Evolutionary conservation across 2,329 filamentous ascomycete genomes (phyloP), one percentile per base, ranked within the genome.

Genomic region (Verticillium longisporum): DNA sequence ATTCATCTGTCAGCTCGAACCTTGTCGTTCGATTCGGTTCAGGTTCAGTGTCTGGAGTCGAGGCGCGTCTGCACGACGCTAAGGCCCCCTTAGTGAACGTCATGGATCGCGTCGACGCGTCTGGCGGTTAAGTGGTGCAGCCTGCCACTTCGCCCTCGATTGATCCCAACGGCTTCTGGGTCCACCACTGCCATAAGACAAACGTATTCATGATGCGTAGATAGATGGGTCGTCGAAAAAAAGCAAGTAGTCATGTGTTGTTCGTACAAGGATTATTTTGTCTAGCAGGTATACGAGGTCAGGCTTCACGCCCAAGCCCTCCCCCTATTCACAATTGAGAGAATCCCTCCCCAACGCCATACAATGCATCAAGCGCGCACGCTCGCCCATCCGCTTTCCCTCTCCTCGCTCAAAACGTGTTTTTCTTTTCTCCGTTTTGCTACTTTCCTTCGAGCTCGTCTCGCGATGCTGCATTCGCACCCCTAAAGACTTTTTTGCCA

Each of bases 401-500:
- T 11, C 36, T 37, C 21, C 55, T 34, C n/a, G 26, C 31, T 33
- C 4, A 57, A 4, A 26, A 26, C 26, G 26, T 26, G 26, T 26
- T 26, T 26, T 26, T 18, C 14, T 4, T 18, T 15, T n/a, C 14
- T 32, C 13, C 34, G 3, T n/a, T 14, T 55, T 3, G n/a, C 7
- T 64, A 64, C 21, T 66, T 56, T 38, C 71, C 62, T 57, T 31
- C 56, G 32, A 41, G 6, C 26, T 69, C 71, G 61, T 62, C 67
- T 50, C 68, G 64, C 34, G 74, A 70, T 38, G 72, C 76, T 69
- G 84, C 80, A 63, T 98, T 97, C 57, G 91, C 85, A 11, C 84
- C 83, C 60, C 86, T 82, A 37, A 96, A 96, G 72, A 90, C 88
- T 73, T 90, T 88, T 81, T 99, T 99, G 58, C 95, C 93, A 41